A percentile compares a stretch with the other conserved stretches of the same genome.
These are phyloP conservation scores for Collybia mongolica DNA, from an alignment of 768 basidiomycete genomes.

Conservation along the genomic window DNA sequence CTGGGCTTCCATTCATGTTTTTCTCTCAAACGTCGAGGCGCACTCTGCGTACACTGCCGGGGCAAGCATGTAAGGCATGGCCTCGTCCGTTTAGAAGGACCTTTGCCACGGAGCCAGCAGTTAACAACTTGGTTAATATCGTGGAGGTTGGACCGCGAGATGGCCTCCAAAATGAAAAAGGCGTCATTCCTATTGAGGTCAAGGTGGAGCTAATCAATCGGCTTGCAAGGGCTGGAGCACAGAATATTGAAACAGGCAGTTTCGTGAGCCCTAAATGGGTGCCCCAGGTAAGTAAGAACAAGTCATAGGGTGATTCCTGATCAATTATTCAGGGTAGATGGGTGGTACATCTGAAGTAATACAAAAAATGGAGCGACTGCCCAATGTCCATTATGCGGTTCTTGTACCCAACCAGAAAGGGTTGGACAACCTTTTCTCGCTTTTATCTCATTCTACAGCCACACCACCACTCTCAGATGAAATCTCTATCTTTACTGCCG, in stretches of 20 bases:
- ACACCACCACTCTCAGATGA: slow-evolving; percentile 67
- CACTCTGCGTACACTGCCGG: too few species aligned
- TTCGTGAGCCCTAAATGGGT: slow-evolving; percentile 95
- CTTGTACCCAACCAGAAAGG: slow-evolving; percentile 82
- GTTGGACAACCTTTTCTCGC: slow-evolving; percentile 60
- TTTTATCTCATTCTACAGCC: slow-evolving; percentile 42
- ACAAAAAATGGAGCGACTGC: slow-evolving; percentile 47
- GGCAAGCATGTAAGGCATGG: too few species aligned
- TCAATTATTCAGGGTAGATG: slow-evolving; percentile 53
- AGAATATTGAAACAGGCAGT: slow-evolving; percentile 79
- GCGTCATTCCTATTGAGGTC: slow-evolving; percentile 63
- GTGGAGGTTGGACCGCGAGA: slow-evolving; percentile 92
- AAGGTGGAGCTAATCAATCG: slow-evolving; percentile 82
- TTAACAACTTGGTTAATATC: slow-evolving; percentile 52
- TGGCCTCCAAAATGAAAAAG: slow-evolving; percentile 88
- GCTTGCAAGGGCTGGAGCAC: slow-evolving; percentile 65
- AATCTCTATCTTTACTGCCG: slow-evolving; percentile 86
- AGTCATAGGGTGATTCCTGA: neutral
- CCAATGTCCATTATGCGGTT: slow-evolving; percentile 69
- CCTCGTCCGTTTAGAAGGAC: slow-evolving; percentile 2
- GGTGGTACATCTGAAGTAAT: slow-evolving; percentile 81
- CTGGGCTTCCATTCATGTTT: too few species aligned
- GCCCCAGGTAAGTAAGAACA: slow-evolving; percentile 62
- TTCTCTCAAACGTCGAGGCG: too few species aligned
- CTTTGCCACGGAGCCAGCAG: slow-evolving; percentile 22